These are phyloP conservation scores for Thymus mandschuricus DNA, from an alignment of 257 asterid species.

Conservation along the genomic window DNA sequence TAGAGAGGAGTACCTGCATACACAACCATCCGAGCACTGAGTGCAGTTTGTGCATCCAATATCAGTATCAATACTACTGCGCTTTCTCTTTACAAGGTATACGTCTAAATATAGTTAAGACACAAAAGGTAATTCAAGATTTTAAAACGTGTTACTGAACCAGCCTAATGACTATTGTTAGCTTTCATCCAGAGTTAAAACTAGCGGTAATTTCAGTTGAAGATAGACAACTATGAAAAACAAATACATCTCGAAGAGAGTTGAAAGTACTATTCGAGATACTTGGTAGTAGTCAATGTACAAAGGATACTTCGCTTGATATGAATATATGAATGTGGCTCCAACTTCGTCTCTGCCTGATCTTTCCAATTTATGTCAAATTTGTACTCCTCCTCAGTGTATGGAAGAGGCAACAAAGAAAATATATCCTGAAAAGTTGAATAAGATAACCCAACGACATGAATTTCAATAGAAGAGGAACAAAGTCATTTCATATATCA, in stretches of 20 bases:
- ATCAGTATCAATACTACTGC: slow-evolving; percentile 56
- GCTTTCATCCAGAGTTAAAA: slow-evolving; percentile 13
- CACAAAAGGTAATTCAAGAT: slow-evolving; percentile 15
- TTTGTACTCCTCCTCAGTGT: slow-evolving; percentile 68
- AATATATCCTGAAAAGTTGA: slow-evolving; percentile 67
- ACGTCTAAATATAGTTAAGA: slow-evolving; percentile 74
- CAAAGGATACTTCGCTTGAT: slow-evolving; percentile 90
- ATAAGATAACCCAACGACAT: slow-evolving; percentile 31
- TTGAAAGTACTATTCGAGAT: slow-evolving; percentile 18
- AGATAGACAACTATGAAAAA: background rate
- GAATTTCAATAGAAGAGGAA: slow-evolving; percentile 19
- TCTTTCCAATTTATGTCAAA: slow-evolving; percentile 78
- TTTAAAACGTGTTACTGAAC: slow-evolving; percentile 17
- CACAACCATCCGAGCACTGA: slow-evolving; percentile 72
- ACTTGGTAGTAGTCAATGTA: slow-evolving; percentile 27
- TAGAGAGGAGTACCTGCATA: slow-evolving; percentile 69
- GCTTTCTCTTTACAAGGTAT: slow-evolving; percentile 80
- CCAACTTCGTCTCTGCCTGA: slow-evolving; percentile 48
- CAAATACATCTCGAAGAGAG: background rate
- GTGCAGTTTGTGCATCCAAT: slow-evolving; percentile 86
- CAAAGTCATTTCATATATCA: slow-evolving; percentile 25
- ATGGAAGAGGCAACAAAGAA: slow-evolving; percentile 70
- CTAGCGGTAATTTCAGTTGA: slow-evolving; percentile 11
- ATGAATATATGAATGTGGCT: slow-evolving; percentile 68
- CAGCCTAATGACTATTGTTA: slow-evolving; percentile 9